Base-by-base conservation (phyloP, 2,329 filamentous ascomycete species). In the Ceratocystis smalleyi region DNA sequence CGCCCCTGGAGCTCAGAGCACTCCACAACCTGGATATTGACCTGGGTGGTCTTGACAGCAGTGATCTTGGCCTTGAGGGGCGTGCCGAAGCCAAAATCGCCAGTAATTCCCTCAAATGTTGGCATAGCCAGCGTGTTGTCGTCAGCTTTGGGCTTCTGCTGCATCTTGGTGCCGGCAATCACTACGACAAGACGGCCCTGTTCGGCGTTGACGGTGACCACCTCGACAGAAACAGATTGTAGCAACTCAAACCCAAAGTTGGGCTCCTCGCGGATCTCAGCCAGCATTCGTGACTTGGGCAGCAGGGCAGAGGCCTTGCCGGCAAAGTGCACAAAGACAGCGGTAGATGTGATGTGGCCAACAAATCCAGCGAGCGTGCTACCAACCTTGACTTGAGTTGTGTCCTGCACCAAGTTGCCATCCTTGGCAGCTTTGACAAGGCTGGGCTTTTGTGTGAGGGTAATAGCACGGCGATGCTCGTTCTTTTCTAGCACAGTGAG, bases 401-500 rank as follows among this genome's bases (percentile, higher is more conserved):
- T 86, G 54, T 75, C 81, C 19, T 79, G 80, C n/a, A 95, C 78
- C 12, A 97, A 79, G 63, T 80, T 83, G n/a, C 83, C 82, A 22
- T 86, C 79, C 72, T 87, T 86, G 61, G 85, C 81, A 62, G 87
- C 90, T 69, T 87, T 83, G 66, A 95, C 78, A 30, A 99, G 78
- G 70, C 85, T 91, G 43, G 88, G 85, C 75, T 96, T 96, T 73
- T 88, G 88, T 2, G 88, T 88, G 3, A 99, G 77, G 10, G 84
- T 81, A 64, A 96, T 83, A 49, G 87, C 82, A 60, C 86, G 84
- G 64, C 88, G 88, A 67, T 85, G 82, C 68, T 90, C 84, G 67
- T 91, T 82, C 74, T 96, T 96, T 70, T 90, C 85, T n/a, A 99
- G 76, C 15, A 97, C 83, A 45, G 95, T 78, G n/a, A 99, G 77